phyloP scores from a whole-genome alignment of 2,329 filamentous ascomycete species.

The Graphilbum sp. region DNA sequence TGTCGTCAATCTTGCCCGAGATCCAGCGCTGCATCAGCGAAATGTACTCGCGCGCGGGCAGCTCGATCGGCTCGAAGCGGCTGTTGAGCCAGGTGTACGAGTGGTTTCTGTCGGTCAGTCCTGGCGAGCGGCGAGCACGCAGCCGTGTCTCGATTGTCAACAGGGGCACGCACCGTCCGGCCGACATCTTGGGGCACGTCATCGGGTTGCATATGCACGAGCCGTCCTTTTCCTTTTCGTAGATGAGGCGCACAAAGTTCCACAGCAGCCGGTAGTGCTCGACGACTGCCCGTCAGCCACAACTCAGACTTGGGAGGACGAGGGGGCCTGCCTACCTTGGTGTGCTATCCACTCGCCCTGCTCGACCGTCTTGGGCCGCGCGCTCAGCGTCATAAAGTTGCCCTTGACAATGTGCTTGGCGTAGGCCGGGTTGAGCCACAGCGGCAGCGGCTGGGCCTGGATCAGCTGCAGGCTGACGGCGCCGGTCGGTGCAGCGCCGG shows the following conservation, averaged over 20 bases:
- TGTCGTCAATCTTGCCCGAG: constrained; percentile 84
- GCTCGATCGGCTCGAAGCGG: constrained; percentile 72
- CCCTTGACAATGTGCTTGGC: constrained; percentile 85
- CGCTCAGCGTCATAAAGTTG: constrained; percentile 91
- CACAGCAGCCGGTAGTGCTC: constrained; percentile 83
- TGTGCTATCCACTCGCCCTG: constrained; percentile 92
- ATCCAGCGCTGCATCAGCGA: constrained; percentile 96
- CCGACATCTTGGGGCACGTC: constrained; percentile 83
- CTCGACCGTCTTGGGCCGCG: constrained; percentile 83
- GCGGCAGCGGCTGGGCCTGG: constrained; percentile 32
- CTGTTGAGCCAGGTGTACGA: constrained; percentile 95
- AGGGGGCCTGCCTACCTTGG: constrained; percentile 45
- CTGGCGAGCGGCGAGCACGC: no score
- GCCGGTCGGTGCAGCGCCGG: no score
- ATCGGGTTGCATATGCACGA: constrained; percentile 67
- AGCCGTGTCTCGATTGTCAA: no score
- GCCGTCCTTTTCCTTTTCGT: constrained; percentile 68
- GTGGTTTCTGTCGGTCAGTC: constrained; percentile 43
- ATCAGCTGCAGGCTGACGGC: neutral
- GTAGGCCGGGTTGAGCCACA: constrained; percentile 61
- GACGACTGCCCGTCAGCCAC: constrained; percentile 48
- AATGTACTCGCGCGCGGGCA: constrained; percentile 87
- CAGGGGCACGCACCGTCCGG: constrained; percentile 76
- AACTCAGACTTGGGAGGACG: neutral
- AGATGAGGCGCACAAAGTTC: constrained; percentile 77